Conservation (phyloP, 441 rosid genomes). For the Populus hybrid region DNA sequence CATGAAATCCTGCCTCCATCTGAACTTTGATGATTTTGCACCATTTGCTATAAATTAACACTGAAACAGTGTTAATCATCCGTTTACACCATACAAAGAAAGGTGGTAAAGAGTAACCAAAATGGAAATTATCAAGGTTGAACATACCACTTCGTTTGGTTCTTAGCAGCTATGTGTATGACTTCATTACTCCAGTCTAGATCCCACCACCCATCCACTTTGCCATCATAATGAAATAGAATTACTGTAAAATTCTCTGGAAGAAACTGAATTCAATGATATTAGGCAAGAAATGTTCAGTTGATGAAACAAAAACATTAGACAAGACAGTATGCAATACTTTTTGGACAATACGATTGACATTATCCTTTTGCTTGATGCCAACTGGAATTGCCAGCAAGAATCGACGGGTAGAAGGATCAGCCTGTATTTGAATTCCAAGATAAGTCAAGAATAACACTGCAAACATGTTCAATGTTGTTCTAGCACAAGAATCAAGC, state of each 20-base stretch:
- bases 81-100: neutral
- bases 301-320: constrained; percentile 2
- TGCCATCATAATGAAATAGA: constrained; percentile 92
- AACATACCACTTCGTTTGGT: constrained; percentile 90
- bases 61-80: neutral
- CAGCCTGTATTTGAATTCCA: constrained; percentile 32
- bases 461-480: neutral
- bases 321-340: constrained; percentile 35
- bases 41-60: no score
- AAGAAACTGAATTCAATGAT: constrained; percentile 78
- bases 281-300: constrained; percentile 33
- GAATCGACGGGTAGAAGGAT: constrained; percentile 38
- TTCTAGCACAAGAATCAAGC: neutral
- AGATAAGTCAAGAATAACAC: neutral
- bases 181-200: constrained; percentile 80
- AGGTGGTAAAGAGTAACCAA: neutral
- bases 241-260: constrained; percentile 80
- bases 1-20: neutral
- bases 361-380: constrained; percentile 73
- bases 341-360: constrained; percentile 70
- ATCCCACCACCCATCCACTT: constrained; percentile 79
- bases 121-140: neutral
- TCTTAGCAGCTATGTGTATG: constrained; percentile 79
- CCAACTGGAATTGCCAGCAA: constrained; percentile 92
- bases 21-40: neutral